Percentiles rank a stretch among this genome's conserved stretches.
phyloP scores from a whole-genome alignment of 2,329 filamentous ascomycete genomes.

The Claviceps maximensis region DNA sequence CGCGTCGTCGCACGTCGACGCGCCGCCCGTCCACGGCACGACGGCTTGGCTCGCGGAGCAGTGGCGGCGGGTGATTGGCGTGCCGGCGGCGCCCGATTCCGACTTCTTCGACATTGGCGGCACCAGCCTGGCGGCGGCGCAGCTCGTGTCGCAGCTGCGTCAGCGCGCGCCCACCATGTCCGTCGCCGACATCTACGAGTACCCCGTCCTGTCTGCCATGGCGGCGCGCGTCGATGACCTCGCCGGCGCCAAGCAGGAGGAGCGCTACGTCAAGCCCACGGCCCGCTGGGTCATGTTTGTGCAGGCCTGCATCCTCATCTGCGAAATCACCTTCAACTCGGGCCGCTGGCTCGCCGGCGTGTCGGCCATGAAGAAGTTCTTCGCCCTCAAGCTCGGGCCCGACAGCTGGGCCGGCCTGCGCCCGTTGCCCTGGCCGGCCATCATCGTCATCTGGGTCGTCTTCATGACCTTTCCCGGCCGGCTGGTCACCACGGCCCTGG shows the following conservation, averaged over 20 bases:
- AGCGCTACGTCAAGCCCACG: slow-evolving; percentile 9
- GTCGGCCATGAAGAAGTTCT: slow-evolving; percentile 7
- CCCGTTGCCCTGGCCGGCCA: slow-evolving; percentile 7
- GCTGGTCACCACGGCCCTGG: slow-evolving; percentile 7
- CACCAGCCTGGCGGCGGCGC: slow-evolving; percentile 11
- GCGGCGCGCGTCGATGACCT: slow-evolving; percentile 8
- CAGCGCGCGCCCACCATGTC: slow-evolving; percentile 9
- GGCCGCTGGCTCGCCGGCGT: slow-evolving; percentile 7
- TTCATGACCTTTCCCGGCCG: slow-evolving; percentile 9
- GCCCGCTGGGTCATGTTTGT: slow-evolving; percentile 9
- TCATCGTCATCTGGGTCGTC: slow-evolving; percentile 7
- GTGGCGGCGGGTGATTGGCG: slow-evolving; percentile 11
- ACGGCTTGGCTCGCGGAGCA: slow-evolving; percentile 11
- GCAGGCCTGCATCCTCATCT: slow-evolving; percentile 8
- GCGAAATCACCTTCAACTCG: slow-evolving; percentile 6
- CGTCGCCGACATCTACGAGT: slow-evolving; percentile 12
- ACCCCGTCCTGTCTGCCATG: slow-evolving; percentile 9
- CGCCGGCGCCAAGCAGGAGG: slow-evolving; percentile 4
- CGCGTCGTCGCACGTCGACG: slow-evolving; percentile 3
- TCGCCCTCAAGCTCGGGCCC: slow-evolving; percentile 1
- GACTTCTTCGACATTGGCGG: slow-evolving; percentile 13
- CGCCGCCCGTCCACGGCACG: slow-evolving; percentile 5
- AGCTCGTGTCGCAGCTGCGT: slow-evolving; percentile 12
- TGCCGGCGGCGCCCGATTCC: slow-evolving; percentile 4
- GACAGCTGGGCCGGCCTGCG: slow-evolving; percentile 7